Evolutionary conservation across 176 grass and related monocot species (phyloP).

Genomic region (Rhynchospora tenuis): DNA sequence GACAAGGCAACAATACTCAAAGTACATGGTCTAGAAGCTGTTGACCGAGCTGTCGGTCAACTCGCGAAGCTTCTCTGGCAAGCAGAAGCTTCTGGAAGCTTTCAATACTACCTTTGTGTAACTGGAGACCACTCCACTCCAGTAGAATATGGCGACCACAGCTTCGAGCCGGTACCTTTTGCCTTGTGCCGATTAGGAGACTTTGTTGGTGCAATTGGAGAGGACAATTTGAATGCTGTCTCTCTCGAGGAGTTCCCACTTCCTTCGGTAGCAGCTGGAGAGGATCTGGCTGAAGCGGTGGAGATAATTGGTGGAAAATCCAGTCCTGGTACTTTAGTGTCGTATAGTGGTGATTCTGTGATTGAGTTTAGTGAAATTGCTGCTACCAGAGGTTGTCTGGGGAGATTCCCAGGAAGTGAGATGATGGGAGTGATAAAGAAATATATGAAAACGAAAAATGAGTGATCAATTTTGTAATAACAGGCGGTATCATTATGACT

Average conservation of each 20-base stretch:
- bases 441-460: conserved; percentile 78
- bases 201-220: conserved; percentile 53
- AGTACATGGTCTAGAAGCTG: conserved; percentile 75
- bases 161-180: conserved; percentile 83
- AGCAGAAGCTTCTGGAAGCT: conserved; percentile 60
- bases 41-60: conserved; percentile 72
- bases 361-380: conserved; percentile 66
- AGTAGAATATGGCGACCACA: conserved; percentile 91
- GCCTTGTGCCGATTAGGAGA: conserved; percentile 56
- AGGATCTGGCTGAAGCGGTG: conserved; percentile 34
- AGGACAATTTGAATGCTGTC: conserved; percentile 42
- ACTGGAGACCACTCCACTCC: conserved; percentile 95
- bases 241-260: conserved; percentile 65
- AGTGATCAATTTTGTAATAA: conserved; percentile 30
- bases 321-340: conserved; percentile 11
- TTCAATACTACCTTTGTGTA: conserved; percentile 68
- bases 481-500: neutral
- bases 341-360: conserved; percentile 55
- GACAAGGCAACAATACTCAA: conserved; percentile 89
- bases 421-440: conserved; percentile 97
- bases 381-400: conserved; percentile 69
- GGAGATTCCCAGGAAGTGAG: conserved; percentile 88
- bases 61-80: conserved; percentile 74
- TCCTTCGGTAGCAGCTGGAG: conserved; percentile 46
- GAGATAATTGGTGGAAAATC: conserved; percentile 3